These are phyloP conservation scores for Sordariomycetes sp. DNA, from an alignment of 2,329 filamentous ascomycete species.

Conservation along the genomic window DNA sequence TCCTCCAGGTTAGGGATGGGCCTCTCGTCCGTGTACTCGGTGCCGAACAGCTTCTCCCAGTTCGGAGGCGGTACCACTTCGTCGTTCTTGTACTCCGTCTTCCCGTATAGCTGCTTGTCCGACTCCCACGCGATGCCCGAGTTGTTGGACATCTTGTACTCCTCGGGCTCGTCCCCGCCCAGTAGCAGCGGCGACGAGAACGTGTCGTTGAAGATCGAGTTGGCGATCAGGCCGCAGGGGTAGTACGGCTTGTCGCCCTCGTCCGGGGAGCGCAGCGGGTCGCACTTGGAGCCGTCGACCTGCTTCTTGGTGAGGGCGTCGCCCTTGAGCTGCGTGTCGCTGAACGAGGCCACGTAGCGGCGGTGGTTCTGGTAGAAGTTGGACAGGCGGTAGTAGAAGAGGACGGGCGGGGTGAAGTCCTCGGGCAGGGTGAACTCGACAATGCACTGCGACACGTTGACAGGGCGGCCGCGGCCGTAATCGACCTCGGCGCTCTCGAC, in stretches of 20 bases:
- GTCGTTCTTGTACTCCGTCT: constrained; percentile 51
- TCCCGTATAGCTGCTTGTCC: constrained; percentile 69
- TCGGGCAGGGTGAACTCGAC: constrained; percentile 73
- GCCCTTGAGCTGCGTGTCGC: constrained; percentile 71
- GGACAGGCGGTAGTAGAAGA: constrained; percentile 89
- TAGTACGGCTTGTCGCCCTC: constrained; percentile 64
- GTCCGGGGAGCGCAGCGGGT: constrained; percentile 52
- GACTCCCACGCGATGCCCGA: constrained; percentile 76
- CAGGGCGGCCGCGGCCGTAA: constrained; percentile 16
- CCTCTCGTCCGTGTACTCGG: constrained; percentile 53
- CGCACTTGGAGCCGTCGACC: constrained; percentile 62
- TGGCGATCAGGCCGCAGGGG: constrained; percentile 91
- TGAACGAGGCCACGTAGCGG: constrained; percentile 85
- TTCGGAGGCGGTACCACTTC: constrained; percentile 77
- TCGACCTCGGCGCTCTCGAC: constrained; percentile 29
- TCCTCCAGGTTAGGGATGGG: constrained; percentile 62
- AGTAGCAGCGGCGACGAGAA: constrained; percentile 56
- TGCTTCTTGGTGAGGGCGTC: constrained; percentile 45
- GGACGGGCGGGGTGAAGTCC: constrained; percentile 67
- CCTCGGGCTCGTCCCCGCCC: constrained; percentile 30
- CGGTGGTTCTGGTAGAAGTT: constrained; percentile 99
- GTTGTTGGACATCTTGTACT: constrained; percentile 68
- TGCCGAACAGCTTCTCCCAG: constrained; percentile 64
- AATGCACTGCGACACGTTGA: constrained; percentile 47
- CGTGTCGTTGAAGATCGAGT: constrained; percentile 94